Percentiles rank a stretch among this genome's conserved stretches.
Evolutionary conservation across 179 eudicot genomes (phyloP).

Genomic region (Carnegiea gigantea): DNA sequence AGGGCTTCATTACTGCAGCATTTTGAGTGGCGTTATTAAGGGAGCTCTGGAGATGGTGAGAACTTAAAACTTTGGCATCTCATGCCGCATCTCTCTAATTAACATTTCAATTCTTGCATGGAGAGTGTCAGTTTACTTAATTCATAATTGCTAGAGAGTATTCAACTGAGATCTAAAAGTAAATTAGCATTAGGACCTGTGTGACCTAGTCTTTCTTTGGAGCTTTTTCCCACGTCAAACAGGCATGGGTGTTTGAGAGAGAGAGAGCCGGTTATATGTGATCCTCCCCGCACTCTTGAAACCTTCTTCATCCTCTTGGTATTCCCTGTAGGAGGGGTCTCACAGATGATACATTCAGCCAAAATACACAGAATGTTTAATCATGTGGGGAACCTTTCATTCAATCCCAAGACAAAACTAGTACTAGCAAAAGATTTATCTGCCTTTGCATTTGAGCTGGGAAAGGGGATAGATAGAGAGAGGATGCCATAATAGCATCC

Average conservation of each 20-base stretch:
- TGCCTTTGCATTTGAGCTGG: not conserved
- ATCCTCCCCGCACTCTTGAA: not conserved
- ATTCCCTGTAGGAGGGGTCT: not conserved
- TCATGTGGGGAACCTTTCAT: not conserved
- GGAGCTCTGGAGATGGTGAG: conserved; percentile 98
- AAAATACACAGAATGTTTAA: not conserved
- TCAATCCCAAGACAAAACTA: not conserved
- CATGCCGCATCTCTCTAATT: not conserved
- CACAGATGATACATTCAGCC: not conserved
- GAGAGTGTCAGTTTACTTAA: not conserved
- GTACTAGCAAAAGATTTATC: not conserved
- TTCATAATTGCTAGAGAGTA: not conserved
- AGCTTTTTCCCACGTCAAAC: not conserved
- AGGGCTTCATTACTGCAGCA: conserved; percentile 90
- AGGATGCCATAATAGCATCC: not conserved
- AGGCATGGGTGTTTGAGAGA: not conserved
- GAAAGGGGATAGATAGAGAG: not conserved
- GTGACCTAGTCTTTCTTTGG: not conserved
- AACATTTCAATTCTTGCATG: not conserved
- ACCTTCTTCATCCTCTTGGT: not conserved
- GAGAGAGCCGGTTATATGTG: not conserved
- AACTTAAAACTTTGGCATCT: conserved; percentile 11
- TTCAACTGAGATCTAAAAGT: conserved; percentile 13
- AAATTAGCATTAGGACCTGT: not conserved
- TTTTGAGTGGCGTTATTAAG: conserved; percentile 84